A percentile compares a stretch with the other conserved stretches of the same genome.
Evolutionary conservation across 2,329 filamentous ascomycete genomes (phyloP).

Genomic region (Neonectria sp.): DNA sequence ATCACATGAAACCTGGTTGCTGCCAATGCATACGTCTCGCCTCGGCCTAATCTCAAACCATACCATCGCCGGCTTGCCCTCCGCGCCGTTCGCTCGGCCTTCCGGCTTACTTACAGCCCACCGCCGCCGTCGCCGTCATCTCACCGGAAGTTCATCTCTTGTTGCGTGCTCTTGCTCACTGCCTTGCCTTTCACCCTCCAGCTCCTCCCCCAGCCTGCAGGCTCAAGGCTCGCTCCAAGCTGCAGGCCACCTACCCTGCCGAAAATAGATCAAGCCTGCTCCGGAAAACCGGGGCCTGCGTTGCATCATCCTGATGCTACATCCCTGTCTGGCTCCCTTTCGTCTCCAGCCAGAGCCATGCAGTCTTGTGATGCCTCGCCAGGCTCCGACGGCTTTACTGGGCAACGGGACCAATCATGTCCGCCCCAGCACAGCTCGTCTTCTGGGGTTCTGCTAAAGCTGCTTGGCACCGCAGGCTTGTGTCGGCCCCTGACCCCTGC

Average conservation of each 20-base stretch:
- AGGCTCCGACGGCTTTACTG: conserved; percentile 27
- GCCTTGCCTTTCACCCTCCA: conserved; percentile 26
- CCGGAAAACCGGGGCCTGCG: conserved; percentile 43
- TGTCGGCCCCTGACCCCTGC: conserved; percentile 45
- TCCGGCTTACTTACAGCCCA: conserved; percentile 20
- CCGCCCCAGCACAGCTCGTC: conserved; percentile 32
- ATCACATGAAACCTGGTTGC: conserved; percentile 44
- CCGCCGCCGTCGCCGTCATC: not conserved
- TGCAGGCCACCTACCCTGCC: conserved; percentile 32
- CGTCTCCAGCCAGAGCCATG: conserved; percentile 21
- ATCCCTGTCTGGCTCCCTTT: conserved; percentile 37
- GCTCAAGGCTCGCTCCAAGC: not conserved
- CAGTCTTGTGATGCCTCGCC: conserved; percentile 47
- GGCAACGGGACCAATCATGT: conserved; percentile 45
- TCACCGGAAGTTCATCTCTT: conserved; percentile 15
- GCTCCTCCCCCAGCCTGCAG: not conserved
- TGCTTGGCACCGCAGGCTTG: conserved; percentile 45
- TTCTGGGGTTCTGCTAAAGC: conserved; percentile 23
- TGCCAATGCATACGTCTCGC: conserved; percentile 33
- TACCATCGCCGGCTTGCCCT: conserved; percentile 25
- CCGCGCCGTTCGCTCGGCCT: conserved; percentile 33
- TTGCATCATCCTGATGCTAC: conserved; percentile 49
- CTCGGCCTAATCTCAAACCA: conserved; percentile 44
- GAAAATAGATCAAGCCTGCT: conserved; percentile 43
- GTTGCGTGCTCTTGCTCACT: not conserved